phyloP scores from a whole-genome alignment of 768 basidiomycete genomes.

The Mycena chlorophos region DNA sequence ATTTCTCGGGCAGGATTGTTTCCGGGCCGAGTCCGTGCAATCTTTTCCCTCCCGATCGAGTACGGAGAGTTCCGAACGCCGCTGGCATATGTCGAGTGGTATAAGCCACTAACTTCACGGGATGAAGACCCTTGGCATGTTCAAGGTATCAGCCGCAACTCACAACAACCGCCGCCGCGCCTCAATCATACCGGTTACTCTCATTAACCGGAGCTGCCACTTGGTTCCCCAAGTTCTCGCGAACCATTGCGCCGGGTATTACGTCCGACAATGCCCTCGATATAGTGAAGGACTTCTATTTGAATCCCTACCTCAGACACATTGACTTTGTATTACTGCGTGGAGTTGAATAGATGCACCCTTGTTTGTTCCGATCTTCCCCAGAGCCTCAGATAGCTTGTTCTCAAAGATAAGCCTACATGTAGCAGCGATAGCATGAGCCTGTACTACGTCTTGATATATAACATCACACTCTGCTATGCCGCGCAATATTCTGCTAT shows the following conservation, averaged over 20 bases:
- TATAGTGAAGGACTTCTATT: not conserved
- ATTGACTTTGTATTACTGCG: not conserved
- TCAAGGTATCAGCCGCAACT: not conserved
- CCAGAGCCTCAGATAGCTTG: too few species aligned
- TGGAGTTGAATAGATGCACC: not conserved
- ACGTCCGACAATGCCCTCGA: not conserved
- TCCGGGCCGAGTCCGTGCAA: not conserved
- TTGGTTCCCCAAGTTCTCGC: too few species aligned
- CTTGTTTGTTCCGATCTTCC: too few species aligned
- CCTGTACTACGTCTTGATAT: too few species aligned
- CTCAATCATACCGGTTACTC: not conserved
- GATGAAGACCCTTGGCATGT: not conserved
- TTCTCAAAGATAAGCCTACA: too few species aligned
- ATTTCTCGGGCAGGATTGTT: not conserved
- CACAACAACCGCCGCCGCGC: not conserved
- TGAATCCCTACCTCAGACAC: not conserved
- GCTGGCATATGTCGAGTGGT: not conserved
- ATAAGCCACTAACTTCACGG: not conserved
- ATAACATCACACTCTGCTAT: too few species aligned
- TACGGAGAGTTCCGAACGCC: not conserved
- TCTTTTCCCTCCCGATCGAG: not conserved
- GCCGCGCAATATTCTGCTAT: too few species aligned
- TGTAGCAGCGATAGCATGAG: too few species aligned
- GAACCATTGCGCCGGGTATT: not conserved
- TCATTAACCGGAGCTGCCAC: not conserved